Evolutionary conservation across 371 early-diverging fungal genomes (phyloP), one percentile per base, ranked within the genome.

Genomic region (Syncephalis fuscata): DNA sequence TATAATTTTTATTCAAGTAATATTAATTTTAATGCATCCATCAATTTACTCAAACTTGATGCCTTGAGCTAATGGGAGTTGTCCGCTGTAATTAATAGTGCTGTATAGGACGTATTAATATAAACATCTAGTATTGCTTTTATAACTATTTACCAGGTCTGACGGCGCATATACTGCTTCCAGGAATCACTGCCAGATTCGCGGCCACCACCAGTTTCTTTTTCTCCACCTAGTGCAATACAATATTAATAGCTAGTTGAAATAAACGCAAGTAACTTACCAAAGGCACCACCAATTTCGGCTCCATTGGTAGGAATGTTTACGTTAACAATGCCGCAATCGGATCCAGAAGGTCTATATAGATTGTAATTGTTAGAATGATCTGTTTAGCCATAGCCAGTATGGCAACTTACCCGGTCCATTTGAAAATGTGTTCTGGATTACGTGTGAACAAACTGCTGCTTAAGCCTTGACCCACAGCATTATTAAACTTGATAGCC

Each of bases 281-380:
- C 96, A 65, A 95, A 94, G 7, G 96, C 96, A 46, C 95, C 94
- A 27, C 96, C 96, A 61, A 95, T 92, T 65, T 95, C 95, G 9
- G 96, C 95, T 36, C 96, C 96, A 61, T 89, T 92, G 41, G 96
- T 94, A 38, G 96, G 95, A 52, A 93, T 82, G 71, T 96, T 96
- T 44, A 90, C 86, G 60, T 96, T 96, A 61, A 93, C 90, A 39
- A 96, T 92, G 50, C 96, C 96, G 55, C 92, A 93, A 66, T 96
- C 96, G 14, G 92, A 89, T 19, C 96, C 95, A 20, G 75, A 60
- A 15, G 93, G 85, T 15, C 83, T 65, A 50, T 14, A 38, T 5
- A 25, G 16, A 15, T 46, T 20, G 14, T 14, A 21, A 44, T 23
- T 2, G 46, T 44, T 8, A 17, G 11, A 38, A 48, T n/a, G 39